phyloP scores from a whole-genome alignment of 208 protist species.

The Balamuthia mandrillaris region DNA sequence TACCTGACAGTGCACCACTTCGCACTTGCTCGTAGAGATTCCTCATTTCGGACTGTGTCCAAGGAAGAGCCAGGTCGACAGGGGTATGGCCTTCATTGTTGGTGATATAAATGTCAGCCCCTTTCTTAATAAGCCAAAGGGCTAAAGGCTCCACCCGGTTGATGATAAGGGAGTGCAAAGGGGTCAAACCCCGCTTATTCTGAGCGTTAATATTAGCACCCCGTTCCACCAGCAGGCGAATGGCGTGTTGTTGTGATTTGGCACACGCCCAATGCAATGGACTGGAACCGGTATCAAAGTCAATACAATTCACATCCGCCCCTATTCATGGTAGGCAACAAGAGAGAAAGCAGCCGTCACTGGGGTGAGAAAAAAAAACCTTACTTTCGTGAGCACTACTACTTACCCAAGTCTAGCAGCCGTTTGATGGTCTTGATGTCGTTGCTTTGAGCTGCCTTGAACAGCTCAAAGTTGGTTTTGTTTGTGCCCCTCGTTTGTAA shows the following conservation, averaged over 20 bases:
- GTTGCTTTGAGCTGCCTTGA: neutral
- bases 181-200: neutral
- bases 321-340: too few relatives aligned
- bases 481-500: neutral
- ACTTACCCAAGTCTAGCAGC: neutral
- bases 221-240: neutral
- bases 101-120: neutral
- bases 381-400: too few relatives aligned
- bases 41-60: neutral
- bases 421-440: neutral
- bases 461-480: neutral
- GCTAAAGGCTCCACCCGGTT: neutral
- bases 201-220: neutral
- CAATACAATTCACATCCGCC: neutral
- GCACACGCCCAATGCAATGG: constrained; percentile 1
- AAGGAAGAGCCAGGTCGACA: neutral
- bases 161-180: neutral
- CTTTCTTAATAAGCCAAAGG: neutral
- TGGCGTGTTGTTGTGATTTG: constrained; percentile 4
- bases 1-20: too few relatives aligned
- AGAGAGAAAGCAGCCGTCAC: too few relatives aligned
- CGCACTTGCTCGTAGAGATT: neutral
- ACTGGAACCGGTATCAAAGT: neutral
- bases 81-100: neutral
- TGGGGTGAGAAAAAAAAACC: too few relatives aligned